phyloP scores from a whole-genome alignment of 2,329 filamentous ascomycete genomes.

The Tolypocladium tropicale region DNA sequence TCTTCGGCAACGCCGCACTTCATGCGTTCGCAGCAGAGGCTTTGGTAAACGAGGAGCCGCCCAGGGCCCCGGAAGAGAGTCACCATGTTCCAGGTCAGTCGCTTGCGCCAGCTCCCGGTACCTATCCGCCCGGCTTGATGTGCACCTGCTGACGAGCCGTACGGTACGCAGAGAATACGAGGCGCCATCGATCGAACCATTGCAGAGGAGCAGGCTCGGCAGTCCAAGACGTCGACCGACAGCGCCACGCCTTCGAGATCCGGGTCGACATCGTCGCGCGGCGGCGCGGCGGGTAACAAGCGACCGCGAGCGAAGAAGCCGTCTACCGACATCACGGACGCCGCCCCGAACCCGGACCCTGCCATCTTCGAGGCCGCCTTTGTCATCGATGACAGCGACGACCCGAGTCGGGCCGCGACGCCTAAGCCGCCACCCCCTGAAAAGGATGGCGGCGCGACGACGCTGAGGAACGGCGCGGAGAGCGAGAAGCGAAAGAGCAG shows the following conservation, averaged over 20 bases:
- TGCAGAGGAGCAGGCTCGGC: slow-evolving; percentile 81
- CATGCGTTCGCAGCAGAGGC: neutral
- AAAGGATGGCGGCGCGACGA: slow-evolving; percentile 15
- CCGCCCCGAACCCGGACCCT: slow-evolving; percentile 58
- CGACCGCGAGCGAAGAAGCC: slow-evolving; percentile 29
- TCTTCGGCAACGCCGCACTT: neutral
- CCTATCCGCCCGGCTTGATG: neutral
- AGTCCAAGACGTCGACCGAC: slow-evolving; percentile 40
- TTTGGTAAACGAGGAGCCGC: neutral
- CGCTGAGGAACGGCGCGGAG: slow-evolving; percentile 8
- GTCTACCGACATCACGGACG: slow-evolving; percentile 25
- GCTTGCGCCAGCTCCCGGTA: neutral
- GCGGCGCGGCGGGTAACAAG: slow-evolving; percentile 14
- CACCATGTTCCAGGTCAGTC: slow-evolving; percentile 22
- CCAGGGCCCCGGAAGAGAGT: neutral
- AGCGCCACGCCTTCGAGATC: slow-evolving; percentile 29
- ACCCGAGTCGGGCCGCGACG: slow-evolving; percentile 50
- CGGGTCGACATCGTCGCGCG: slow-evolving; percentile 16
- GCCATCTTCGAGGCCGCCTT: slow-evolving; percentile 82
- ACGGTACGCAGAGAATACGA: slow-evolving; percentile 55
- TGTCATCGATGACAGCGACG: slow-evolving; percentile 74
- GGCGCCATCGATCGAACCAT: slow-evolving; percentile 80
- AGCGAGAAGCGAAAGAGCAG: slow-evolving; percentile 12
- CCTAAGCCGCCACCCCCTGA: slow-evolving; percentile 34
- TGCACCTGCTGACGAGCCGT: slow-evolving; percentile 1